A percentile compares a stretch with the other conserved stretches of the same genome.
phyloP scores from a whole-genome alignment of 2,329 filamentous ascomycete genomes.

The Zasmidium angulare region DNA sequence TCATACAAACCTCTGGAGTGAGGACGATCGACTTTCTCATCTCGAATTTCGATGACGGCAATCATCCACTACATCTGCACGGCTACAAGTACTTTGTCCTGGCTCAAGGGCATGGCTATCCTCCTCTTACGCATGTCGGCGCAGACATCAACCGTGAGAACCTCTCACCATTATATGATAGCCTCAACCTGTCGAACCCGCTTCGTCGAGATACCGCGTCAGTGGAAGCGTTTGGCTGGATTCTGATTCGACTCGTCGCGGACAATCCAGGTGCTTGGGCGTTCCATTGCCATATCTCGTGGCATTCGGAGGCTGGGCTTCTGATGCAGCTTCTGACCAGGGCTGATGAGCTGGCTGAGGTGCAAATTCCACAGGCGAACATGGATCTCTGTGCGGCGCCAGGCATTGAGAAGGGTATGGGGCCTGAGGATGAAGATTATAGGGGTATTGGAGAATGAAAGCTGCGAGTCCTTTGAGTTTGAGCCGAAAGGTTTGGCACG shows the following conservation, averaged over 20 bases:
- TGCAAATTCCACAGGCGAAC: slow-evolving; percentile 48
- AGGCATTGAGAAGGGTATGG: slow-evolving; percentile 51
- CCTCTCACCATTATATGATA: slow-evolving; percentile 32
- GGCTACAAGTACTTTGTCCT: slow-evolving; percentile 40
- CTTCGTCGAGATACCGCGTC: slow-evolving; percentile 55
- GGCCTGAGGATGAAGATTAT: slow-evolving; percentile 49
- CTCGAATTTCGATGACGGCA: slow-evolving; percentile 39
- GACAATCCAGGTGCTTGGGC: slow-evolving; percentile 61
- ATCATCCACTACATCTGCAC: slow-evolving; percentile 38
- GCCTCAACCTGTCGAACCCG: slow-evolving; percentile 42
- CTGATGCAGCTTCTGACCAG: slow-evolving; percentile 59
- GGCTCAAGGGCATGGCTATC: slow-evolving; percentile 37
- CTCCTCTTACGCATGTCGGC: slow-evolving; percentile 25
- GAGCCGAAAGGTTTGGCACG: too few relatives aligned
- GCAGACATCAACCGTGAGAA: slow-evolving; percentile 27
- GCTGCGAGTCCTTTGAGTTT: too few relatives aligned
- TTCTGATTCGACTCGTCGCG: slow-evolving; percentile 54
- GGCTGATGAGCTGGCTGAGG: slow-evolving; percentile 45
- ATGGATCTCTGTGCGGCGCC: slow-evolving; percentile 49
- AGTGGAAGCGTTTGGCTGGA: slow-evolving; percentile 56
- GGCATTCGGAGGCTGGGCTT: slow-evolving; percentile 60
- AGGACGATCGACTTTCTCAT: slow-evolving; percentile 39
- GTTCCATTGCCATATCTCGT: slow-evolving; percentile 60
- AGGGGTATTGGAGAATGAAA: slow-evolving; percentile 12
- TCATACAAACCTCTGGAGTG: slow-evolving; percentile 38